These are phyloP conservation scores for Venturia nashicola DNA, from an alignment of 2,329 filamentous ascomycete species.

Conservation along the genomic window DNA sequence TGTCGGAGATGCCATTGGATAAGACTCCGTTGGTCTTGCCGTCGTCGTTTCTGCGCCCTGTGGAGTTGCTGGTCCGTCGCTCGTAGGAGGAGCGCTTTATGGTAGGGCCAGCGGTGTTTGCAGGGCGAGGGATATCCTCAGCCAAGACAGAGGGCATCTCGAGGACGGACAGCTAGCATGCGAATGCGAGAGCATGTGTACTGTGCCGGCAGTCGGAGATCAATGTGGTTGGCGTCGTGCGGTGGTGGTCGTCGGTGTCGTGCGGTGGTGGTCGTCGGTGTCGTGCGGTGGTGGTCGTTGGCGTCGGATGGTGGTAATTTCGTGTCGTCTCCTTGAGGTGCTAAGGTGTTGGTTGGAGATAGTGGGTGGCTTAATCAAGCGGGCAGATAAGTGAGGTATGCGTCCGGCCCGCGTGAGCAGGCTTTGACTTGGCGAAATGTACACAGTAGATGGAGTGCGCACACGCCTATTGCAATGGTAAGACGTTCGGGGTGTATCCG, in stretches of 20 bases:
- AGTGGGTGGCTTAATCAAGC: background rate
- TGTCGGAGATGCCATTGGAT: conserved; percentile 12
- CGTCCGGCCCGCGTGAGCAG: background rate
- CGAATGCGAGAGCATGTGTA: background rate
- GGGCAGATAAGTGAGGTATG: background rate
- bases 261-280: too few species aligned
- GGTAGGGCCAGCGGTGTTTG: conserved; percentile 15
- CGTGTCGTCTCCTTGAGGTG: background rate
- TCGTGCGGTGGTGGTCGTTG: background rate
- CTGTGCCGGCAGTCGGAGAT: background rate
- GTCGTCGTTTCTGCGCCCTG: background rate
- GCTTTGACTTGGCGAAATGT: conserved; percentile 1
- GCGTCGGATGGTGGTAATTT: background rate
- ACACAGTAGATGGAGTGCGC: background rate
- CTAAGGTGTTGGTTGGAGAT: background rate
- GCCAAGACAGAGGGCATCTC: conserved; percentile 41
- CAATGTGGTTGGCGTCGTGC: background rate
- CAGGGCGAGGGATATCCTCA: conserved; percentile 29
- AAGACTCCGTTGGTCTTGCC: conserved; percentile 20
- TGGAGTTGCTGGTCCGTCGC: conserved; percentile 13
- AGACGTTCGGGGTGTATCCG: background rate
- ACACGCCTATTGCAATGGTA: background rate
- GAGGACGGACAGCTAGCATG: conserved; percentile 20
- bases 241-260: background rate
- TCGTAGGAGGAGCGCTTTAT: conserved; percentile 17